Evolutionary conservation across 1,284 basidiomycete genomes (phyloP), one percentile per base, ranked within the genome.

Genomic region (Papiliotrema nemorosa): DNA sequence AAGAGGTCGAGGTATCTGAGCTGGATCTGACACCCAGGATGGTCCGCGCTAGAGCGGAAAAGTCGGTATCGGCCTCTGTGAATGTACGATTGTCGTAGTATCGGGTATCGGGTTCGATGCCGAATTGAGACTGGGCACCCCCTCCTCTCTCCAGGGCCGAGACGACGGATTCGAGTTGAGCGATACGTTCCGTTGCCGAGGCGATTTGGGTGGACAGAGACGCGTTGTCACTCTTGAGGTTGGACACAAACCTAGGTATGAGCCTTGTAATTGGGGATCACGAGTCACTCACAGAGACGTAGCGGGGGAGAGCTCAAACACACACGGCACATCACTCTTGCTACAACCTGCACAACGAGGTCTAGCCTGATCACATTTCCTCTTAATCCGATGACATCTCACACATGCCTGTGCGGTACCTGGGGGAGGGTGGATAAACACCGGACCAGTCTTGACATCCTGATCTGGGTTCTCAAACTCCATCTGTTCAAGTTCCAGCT

Each of bases 321-420:
- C 68, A 43, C 69, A 72, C 3, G 67, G 57, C 6, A 64, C 66
- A 46, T 72, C 67, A 1, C 67, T 64, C 41, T 67, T 65, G 10
- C 53, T 52, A 44, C 69, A 72, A 12, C 66, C 66, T 14, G 56
- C 56, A 52, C 69, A 72, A 20, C 69, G 59, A 1, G 69, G 69
- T 49, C 58, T 57, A 0, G 59, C 62, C 27, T 63, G 60, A 43
- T 72, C 67, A 38, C 69, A 72, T 48, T 72, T 72, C 37, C 69
- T 54, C 53, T 72, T 72, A 48, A 72, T 70, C 33, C 66, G 52
- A 46, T 72, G 69, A 42, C 69, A 72, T 35, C 69, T 47, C 14
- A 70, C 62, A 42, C 69, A 72, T 10, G 69, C 69, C 49, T 72
- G 69, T 6, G 65, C 64, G 2, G 62, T 60, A 5, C 60, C 62